phyloP scores from a whole-genome alignment of 1,139 yeast species.

The Starmera stellimalicola region DNA sequence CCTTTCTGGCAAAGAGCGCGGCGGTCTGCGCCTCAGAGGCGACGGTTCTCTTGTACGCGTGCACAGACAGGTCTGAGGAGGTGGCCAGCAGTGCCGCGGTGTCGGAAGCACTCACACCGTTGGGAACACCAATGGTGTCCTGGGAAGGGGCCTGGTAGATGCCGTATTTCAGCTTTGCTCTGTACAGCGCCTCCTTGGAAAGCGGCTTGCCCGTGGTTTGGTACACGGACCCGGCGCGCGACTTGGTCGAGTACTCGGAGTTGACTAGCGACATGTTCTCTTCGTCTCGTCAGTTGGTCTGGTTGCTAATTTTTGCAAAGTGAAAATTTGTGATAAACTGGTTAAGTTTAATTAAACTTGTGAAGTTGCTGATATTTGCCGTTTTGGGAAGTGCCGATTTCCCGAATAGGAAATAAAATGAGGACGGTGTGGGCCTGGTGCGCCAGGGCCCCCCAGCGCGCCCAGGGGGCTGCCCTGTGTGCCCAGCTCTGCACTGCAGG shows the following conservation, averaged over 20 bases:
- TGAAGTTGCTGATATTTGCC: too few relatives aligned
- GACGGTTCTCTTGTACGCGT: constrained; percentile 54
- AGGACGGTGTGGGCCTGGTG: too few relatives aligned
- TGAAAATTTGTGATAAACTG: background rate
- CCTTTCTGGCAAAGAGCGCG: constrained; percentile 43
- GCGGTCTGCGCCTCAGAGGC: constrained; percentile 64
- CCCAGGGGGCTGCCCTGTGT: too few relatives aligned
- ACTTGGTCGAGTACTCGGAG: constrained; percentile 10
- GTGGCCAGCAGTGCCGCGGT: constrained; percentile 72
- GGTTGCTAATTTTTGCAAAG: background rate
- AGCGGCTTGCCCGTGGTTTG: constrained; percentile 62
- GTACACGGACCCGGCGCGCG: constrained; percentile 31
- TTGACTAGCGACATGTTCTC: constrained; percentile 8
- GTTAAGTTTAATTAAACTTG: too few relatives aligned
- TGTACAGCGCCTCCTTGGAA: constrained; percentile 67
- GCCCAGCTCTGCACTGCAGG: too few relatives aligned
- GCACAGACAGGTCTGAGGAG: constrained; percentile 51
- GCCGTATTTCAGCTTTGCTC: constrained; percentile 71
- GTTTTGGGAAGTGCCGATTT: too few relatives aligned
- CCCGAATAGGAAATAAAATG: too few relatives aligned
- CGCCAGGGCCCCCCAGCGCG: too few relatives aligned
- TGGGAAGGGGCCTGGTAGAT: constrained; percentile 62
- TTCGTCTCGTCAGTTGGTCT: background rate
- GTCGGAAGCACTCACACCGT: constrained; percentile 43
- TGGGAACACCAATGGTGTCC: constrained; percentile 58